Base-by-base conservation (phyloP, 2,329 filamentous ascomycete genomes). In the Exophiala sp. region DNA sequence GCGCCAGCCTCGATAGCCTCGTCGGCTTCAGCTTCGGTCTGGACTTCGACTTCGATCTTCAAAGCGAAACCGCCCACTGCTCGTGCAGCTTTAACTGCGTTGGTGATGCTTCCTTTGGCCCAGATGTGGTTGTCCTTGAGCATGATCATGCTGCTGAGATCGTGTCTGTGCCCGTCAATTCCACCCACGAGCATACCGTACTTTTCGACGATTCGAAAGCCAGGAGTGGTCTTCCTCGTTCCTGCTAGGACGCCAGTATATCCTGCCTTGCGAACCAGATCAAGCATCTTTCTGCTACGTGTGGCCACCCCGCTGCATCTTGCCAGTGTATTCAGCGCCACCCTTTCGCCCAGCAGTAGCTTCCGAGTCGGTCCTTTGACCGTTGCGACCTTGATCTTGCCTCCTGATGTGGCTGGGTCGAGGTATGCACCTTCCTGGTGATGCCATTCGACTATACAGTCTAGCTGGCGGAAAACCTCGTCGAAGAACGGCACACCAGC, bases 51-150 rank as follows among this genome's bases (percentile, higher is more conserved):
- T 75, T 99, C 94, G 38, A 99, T 82, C 78, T 97, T 99, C 55
- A 96, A 79, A 38, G 88, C 84, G 72, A 97, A 99, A 0, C 94
- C 94, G 7, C 85, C 92, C 0, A 87, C 89, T 9, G 85, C 79
- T 69, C 89, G 89, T 20, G 94, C 94, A 2, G 92, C 89, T 38
- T 77, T 77, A 20, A 99, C 91, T 5, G 94, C 94, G 18, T 88
- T 84, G 1, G 87, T 85, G 70, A 99, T 97, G 68, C 87, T 60
- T 1, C 65, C 65, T 49, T 68, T 69, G 59, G 89, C 90, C 87
- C 92, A 96, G 53, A 99, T 87, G 73, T 99, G 94, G 73, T 99
- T 99, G 73, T 99, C 94, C 77, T 99, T 99, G 61, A 99, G 80
- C 94, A 99, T 99, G 52, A 91, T 91, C 94, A 99, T 97, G 61